Conservation (phyloP, 768 basidiomycete species). For the Dioszegia crocea region DNA sequence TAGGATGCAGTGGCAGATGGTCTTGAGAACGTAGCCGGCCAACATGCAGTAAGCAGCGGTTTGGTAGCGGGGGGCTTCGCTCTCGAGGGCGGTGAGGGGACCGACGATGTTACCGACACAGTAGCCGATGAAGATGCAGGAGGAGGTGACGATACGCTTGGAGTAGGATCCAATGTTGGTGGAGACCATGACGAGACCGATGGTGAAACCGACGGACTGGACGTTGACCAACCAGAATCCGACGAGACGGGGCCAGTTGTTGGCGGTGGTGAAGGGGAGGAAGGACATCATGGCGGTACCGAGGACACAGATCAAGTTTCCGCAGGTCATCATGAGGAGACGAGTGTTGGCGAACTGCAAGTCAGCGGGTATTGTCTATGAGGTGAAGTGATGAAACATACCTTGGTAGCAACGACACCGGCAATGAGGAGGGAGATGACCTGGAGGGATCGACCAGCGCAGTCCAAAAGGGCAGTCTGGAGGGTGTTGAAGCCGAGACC, state of each 20-base stretch:
- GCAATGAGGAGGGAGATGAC: conserved; percentile 50
- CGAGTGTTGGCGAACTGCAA: conserved; percentile 36
- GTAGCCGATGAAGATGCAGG: conserved; percentile 47
- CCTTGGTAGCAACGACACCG: conserved; percentile 42
- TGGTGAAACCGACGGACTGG: conserved; percentile 48
- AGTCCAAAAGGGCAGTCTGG: conserved; percentile 48
- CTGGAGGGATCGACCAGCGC: conserved; percentile 48
- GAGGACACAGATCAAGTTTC: conserved; percentile 46
- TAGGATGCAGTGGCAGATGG: conserved; percentile 3
- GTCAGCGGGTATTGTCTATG: neutral
- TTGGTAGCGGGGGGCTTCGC: conserved; percentile 45
- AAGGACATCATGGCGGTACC: conserved; percentile 47
- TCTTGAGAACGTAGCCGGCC: conserved; percentile 40
- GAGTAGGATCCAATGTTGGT: conserved; percentile 47
- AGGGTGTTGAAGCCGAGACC: conserved; percentile 45
- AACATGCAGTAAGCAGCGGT: conserved; percentile 44
- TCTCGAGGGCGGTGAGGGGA: conserved; percentile 33
- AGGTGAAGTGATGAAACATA: neutral
- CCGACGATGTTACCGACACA: conserved; percentile 44
- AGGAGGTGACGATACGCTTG: conserved; percentile 40
- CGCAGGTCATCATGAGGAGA: conserved; percentile 44
- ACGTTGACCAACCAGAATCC: conserved; percentile 46
- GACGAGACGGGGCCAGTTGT: conserved; percentile 46
- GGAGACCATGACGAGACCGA: conserved; percentile 50
- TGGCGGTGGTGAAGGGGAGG: conserved; percentile 37